Percentiles rank a stretch among this genome's conserved stretches.
Conservation (phyloP, 768 basidiomycete species). For the Suillus ampliporus region DNA sequence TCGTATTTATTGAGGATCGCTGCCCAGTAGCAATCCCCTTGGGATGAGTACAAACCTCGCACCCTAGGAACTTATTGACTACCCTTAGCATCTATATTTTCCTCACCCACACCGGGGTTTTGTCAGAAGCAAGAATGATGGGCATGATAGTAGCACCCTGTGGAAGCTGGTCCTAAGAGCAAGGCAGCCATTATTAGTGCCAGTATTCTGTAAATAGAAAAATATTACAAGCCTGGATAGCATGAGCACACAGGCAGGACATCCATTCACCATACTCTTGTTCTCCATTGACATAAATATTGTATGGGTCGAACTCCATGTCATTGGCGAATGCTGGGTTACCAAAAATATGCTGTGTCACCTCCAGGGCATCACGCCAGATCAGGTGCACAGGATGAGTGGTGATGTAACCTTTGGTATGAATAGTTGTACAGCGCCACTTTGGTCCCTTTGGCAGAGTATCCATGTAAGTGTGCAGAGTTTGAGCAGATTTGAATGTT, state of each 20-base stretch:
- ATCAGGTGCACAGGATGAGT: constrained; percentile 23
- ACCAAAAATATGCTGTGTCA: constrained; percentile 24
- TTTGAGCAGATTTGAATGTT: constrained; percentile 25
- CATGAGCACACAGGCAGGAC: constrained; percentile 20
- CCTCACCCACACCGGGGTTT: constrained; percentile 41
- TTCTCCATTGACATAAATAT: constrained; percentile 8
- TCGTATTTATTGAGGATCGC: no score
- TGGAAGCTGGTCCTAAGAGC: constrained; percentile 23
- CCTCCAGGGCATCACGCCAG: constrained; percentile 33
- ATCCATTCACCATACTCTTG: constrained; percentile 31
- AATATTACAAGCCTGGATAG: constrained; percentile 25
- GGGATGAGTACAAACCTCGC: no score
- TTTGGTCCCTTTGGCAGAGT: constrained; percentile 23
- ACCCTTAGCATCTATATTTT: no score
- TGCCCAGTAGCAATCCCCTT: no score
- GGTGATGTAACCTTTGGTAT: constrained; percentile 15
- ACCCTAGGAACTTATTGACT: no score
- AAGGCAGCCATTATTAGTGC: not conserved
- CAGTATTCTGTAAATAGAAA: no score
- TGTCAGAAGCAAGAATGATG: constrained; percentile 36
- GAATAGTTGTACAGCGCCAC: constrained; percentile 24
- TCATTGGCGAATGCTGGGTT: constrained; percentile 29
- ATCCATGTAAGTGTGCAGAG: constrained; percentile 23
- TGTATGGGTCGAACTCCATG: constrained; percentile 28
- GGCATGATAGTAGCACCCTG: constrained; percentile 34